A percentile compares a stretch with the other conserved stretches of the same genome.
Conservation (phyloP, 2,329 filamentous ascomycete genomes). For the Dothideomycetes sp. region DNA sequence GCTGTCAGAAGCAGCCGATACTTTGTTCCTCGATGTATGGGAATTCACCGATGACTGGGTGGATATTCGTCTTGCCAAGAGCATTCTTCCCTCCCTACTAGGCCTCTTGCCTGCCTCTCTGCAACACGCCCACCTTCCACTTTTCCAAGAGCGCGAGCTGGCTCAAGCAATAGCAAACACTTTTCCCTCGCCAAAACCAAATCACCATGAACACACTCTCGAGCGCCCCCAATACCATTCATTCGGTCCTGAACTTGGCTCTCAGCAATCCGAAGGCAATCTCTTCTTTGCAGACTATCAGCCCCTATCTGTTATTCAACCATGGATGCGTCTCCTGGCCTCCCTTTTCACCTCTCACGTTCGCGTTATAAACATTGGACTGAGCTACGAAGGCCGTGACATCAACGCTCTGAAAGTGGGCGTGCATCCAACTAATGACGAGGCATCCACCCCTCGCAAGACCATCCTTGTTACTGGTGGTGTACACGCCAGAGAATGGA, state of each 20-base stretch:
- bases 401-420: conserved; percentile 76
- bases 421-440: conserved; percentile 39
- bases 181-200: conserved; percentile 43
- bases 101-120: conserved; percentile 67
- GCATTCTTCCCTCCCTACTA: conserved; percentile 67
- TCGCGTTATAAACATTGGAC: conserved; percentile 63
- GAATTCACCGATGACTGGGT: conserved; percentile 70
- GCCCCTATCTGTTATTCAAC: conserved; percentile 69
- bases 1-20: conserved; percentile 60
- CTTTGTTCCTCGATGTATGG: conserved; percentile 84
- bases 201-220: conserved; percentile 2
- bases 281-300: conserved; percentile 92
- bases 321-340: conserved; percentile 82
- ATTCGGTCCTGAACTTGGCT: conserved; percentile 18
- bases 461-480: conserved; percentile 77
- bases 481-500: conserved; percentile 93
- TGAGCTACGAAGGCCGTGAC: conserved; percentile 76
- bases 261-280: conserved; percentile 41
- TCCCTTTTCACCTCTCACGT: conserved; percentile 84
- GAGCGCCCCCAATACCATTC: conserved; percentile 3
- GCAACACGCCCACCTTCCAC: conserved; percentile 56
- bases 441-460: conserved; percentile 45
- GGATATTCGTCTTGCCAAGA: conserved; percentile 68
- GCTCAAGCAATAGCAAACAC: conserved; percentile 66
- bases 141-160: conserved; percentile 63